phyloP scores from a whole-genome alignment of 805 yeast species.

The Ogataea chonburiensis region DNA sequence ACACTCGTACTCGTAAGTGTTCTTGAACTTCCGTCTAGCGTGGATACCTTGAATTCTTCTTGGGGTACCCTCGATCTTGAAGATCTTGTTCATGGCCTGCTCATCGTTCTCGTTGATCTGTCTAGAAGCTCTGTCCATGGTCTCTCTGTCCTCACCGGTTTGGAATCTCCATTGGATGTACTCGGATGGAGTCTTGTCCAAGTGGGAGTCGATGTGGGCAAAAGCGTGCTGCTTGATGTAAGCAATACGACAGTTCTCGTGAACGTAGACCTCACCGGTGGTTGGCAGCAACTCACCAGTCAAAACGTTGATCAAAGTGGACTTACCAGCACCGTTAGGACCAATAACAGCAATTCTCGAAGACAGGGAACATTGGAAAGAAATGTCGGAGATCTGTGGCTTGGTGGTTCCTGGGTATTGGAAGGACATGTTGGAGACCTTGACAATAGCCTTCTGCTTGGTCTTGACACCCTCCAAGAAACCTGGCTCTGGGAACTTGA shows the following conservation, averaged over 20 bases:
- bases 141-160: constrained; percentile 99
- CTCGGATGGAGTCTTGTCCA: constrained; percentile 99
- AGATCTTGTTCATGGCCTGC: constrained; percentile 98
- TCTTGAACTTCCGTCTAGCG: constrained; percentile 99
- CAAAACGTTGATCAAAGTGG: constrained; percentile 96
- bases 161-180: constrained; percentile 99
- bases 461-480: constrained; percentile 99
- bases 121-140: constrained; percentile 99
- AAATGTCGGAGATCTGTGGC: constrained; percentile 89
- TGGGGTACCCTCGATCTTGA: constrained; percentile 97
- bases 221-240: constrained; percentile 99
- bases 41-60: constrained; percentile 94
- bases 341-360: constrained; percentile 99
- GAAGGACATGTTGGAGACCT: constrained; percentile 96
- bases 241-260: constrained; percentile 99
- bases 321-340: constrained; percentile 99
- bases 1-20: constrained; percentile 99
- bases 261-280: constrained; percentile 97
- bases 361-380: constrained; percentile 98
- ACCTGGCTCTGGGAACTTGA: constrained; percentile 99
- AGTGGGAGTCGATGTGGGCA: constrained; percentile 97
- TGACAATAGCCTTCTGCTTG: constrained; percentile 99
- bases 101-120: constrained; percentile 96
- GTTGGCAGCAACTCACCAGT: constrained; percentile 99
- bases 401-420: constrained; percentile 98